These are phyloP conservation scores for Populus trichocarpa DNA, from an alignment of 441 rosid genomes.

Conservation along the genomic window DNA sequence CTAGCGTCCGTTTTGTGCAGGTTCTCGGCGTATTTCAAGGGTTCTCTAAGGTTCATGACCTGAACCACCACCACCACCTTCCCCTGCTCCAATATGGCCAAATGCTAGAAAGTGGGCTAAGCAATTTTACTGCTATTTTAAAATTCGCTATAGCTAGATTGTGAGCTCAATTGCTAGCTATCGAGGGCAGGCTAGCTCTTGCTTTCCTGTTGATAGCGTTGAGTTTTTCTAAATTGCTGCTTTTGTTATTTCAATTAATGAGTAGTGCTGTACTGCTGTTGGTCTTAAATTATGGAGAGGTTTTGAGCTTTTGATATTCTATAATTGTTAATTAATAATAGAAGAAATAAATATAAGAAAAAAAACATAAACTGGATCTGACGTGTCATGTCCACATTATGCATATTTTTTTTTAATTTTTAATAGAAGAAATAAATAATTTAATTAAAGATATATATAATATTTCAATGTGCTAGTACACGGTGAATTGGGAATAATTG, in stretches of 20 bases:
- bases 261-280: not conserved
- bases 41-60: constrained; percentile 6
- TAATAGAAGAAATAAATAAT: too few species aligned
- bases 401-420: too few species aligned
- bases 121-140: not conserved
- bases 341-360: too few species aligned
- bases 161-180: not conserved
- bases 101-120: not conserved
- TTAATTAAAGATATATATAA: too few species aligned
- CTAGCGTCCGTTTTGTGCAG: constrained; percentile 21
- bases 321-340: too few species aligned
- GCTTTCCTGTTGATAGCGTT: not conserved
- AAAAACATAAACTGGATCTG: too few species aligned
- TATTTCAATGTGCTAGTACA: too few species aligned
- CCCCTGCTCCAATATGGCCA: not conserved
- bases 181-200: not conserved
- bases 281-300: not conserved
- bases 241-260: not conserved
- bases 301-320: too few species aligned
- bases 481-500: too few species aligned
- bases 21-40: constrained; percentile 36
- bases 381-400: too few species aligned
- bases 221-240: not conserved
- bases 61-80: not conserved
- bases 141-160: not conserved